Evolutionary conservation across 2,329 filamentous ascomycete genomes (phyloP).

Genomic region (Pseudogymnoascus sp.): DNA sequence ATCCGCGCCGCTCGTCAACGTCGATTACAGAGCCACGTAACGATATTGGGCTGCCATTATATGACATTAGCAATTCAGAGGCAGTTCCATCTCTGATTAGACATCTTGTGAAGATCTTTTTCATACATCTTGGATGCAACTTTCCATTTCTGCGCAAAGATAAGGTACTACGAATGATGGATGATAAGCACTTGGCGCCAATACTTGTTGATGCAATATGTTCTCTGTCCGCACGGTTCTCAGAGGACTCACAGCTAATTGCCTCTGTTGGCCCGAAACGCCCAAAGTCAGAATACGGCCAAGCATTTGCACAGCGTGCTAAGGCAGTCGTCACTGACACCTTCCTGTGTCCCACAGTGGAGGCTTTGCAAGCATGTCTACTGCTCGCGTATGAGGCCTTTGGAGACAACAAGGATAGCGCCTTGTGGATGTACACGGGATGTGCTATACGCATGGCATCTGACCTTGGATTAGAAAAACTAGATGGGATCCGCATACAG

Average conservation of each 20-base stretch:
- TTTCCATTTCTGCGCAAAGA: constrained; percentile 72
- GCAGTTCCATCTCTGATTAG: constrained; percentile 69
- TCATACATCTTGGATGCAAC: constrained; percentile 72
- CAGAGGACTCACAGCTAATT: constrained; percentile 47
- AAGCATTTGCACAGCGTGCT: constrained; percentile 70
- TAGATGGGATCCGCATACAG: constrained; percentile 60
- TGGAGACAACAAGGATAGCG: constrained; percentile 78
- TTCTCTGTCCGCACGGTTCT: constrained; percentile 73
- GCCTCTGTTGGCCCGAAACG: constrained; percentile 41
- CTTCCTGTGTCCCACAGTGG: constrained; percentile 72
- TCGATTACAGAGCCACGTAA: constrained; percentile 20
- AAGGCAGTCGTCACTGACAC: constrained; percentile 76
- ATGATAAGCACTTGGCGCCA: constrained; percentile 71
- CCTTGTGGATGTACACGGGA: constrained; percentile 88
- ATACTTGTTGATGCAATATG: constrained; percentile 84
- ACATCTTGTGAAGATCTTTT: constrained; percentile 71
- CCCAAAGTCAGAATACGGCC: constrained; percentile 59
- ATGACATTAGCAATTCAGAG: constrained; percentile 61
- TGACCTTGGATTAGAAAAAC: constrained; percentile 72
- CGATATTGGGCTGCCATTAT: constrained; percentile 51
- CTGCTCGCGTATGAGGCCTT: constrained; percentile 85
- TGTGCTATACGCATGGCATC: constrained; percentile 77
- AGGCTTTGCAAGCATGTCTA: constrained; percentile 74
- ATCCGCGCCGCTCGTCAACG: constrained; percentile 18
- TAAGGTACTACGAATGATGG: constrained; percentile 64